Base-by-base conservation (phyloP, 169 alveolate species). In the Plasmodium adleri region DNA sequence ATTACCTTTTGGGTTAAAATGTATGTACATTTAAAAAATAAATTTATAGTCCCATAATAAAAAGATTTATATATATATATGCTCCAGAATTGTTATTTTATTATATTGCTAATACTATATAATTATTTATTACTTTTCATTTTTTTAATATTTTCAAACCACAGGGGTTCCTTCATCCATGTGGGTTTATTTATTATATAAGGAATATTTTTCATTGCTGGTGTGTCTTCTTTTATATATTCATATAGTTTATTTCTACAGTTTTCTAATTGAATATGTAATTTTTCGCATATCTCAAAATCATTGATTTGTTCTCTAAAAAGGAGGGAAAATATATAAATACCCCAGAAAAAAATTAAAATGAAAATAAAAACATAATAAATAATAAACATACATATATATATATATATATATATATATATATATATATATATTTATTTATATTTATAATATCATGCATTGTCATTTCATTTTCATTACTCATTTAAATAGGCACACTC, bases 401-500 rank as follows among this genome's bases (percentile, higher is more conserved):
- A 24, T 64, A 28, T 15, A 17, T 26, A 17, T 6, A 64, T 10
- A 22, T 12, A 66, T 66, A 32, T 28, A 28, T 20, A 74, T 15
- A 60, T 20, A 20, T 26, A 17, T 6, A 64, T 10, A 22, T 12
- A 66, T 66, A 32, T 28, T 2, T 20, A 74, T 15, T 45, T 20
- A 20, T 20, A 20, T 20, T 20, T 20, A 20, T 49, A 17, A 47
- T 39, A 13, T 20, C 24, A 15, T 20, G 20, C 3, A 49, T 50
- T 50, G 15, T 54, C 10, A 15, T 54, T 54, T 54, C 17, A 9
- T 54, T 54, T 54, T 24, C n/a, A 6, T 64, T 80, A 80, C 90
- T 80, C 90, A 20, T 26, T 80, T 63, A 80, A 39, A 17, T 67
- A 67, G 7, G 92, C 76, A 24, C 96, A 93, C 67, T 93, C 96